These are phyloP conservation scores for Dittrichia graveolens DNA, from an alignment of 129 eudicot species.

Conservation along the genomic window DNA sequence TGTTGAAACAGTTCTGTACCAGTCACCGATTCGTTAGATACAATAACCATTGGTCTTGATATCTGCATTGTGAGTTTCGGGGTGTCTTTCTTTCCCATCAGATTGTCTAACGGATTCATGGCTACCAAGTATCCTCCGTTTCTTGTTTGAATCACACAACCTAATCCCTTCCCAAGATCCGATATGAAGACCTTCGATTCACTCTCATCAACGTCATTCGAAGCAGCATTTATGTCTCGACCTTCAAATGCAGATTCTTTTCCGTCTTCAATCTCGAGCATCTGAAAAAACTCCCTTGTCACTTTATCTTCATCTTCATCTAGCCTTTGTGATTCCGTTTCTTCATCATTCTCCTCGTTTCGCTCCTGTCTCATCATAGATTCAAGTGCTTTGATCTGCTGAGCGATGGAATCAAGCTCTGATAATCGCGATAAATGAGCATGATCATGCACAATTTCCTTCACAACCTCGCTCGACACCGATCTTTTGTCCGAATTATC, in stretches of 20 bases:
- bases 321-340: slow-evolving; percentile 57
- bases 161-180: slow-evolving; percentile 92
- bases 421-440: slow-evolving; percentile 52
- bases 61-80: slow-evolving; percentile 94
- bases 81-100: slow-evolving; percentile 57
- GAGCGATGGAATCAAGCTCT: slow-evolving; percentile 87
- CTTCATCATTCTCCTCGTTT: slow-evolving; percentile 36
- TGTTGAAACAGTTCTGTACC: slow-evolving; percentile 76
- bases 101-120: slow-evolving; percentile 68
- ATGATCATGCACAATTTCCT: slow-evolving; percentile 91
- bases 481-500: slow-evolving; percentile 62
- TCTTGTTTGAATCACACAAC: slow-evolving; percentile 83
- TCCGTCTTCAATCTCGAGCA: slow-evolving; percentile 61
- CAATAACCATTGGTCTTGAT: slow-evolving; percentile 70
- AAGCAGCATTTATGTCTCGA: slow-evolving; percentile 23
- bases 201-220: slow-evolving; percentile 30
- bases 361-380: slow-evolving; percentile 71
- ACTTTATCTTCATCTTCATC: slow-evolving; percentile 90
- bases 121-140: slow-evolving; percentile 87
- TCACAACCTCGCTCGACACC: slow-evolving; percentile 80
- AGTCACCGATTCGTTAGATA: slow-evolving; percentile 30
- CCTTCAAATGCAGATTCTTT: slow-evolving; percentile 28
- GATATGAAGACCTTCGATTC: slow-evolving; percentile 61
- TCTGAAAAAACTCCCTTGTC: slow-evolving; percentile 77
- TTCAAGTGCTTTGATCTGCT: slow-evolving; percentile 93